Conservation (phyloP, 225 moss, liverwort and hornwort species). For the Pseudoscleropodium purum region DNA sequence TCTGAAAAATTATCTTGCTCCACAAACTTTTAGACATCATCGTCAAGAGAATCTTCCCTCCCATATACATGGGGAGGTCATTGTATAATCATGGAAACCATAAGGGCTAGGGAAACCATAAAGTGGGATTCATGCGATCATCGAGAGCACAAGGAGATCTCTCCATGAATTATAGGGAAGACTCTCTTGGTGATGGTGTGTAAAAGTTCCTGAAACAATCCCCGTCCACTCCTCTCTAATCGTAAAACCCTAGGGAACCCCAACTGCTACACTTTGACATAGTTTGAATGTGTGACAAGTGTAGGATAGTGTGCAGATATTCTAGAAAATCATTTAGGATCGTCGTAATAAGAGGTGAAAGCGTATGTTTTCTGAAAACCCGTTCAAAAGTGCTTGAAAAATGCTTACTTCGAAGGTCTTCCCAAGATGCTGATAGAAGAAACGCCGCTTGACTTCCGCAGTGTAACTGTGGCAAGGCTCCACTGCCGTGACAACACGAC, state of each 20-base stretch:
- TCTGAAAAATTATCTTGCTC: background rate
- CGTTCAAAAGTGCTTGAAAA: background rate
- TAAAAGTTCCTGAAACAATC: background rate
- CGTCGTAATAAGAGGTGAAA: background rate
- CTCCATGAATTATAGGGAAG: background rate
- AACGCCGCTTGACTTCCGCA: constrained; percentile 3
- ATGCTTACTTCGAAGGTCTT: constrained; percentile 6
- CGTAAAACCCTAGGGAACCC: background rate
- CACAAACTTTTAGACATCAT: background rate
- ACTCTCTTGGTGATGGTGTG: background rate
- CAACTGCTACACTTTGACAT: background rate
- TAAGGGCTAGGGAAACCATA: background rate
- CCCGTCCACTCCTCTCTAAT: background rate
- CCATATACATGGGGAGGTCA: background rate
- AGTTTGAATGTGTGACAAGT: background rate
- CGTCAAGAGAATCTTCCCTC: background rate
- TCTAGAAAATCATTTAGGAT: background rate
- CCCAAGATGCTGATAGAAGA: constrained; percentile 11
- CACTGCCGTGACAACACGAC: constrained; percentile 15
- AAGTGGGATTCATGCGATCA: background rate
- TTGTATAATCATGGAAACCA: background rate
- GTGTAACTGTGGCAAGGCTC: constrained; percentile 2
- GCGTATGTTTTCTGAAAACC: background rate
- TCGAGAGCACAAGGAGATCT: background rate
- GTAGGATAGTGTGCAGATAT: background rate